Base-by-base conservation (phyloP, 306 rosid genomes). In the Comarum palustre region DNA sequence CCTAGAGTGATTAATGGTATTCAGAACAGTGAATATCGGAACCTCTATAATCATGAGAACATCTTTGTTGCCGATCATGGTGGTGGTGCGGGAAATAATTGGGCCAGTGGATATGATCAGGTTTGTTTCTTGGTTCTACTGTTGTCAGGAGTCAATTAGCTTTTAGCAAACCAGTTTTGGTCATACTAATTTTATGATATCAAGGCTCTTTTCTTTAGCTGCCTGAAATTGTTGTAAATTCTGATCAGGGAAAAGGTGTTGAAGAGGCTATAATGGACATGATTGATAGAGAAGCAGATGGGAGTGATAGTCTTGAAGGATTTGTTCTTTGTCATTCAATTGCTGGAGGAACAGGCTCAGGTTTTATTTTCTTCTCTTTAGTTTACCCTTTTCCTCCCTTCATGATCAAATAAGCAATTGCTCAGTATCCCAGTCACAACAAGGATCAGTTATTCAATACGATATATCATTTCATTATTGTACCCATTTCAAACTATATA, bases 221-320 rank as follows among this genome's bases (percentile, higher is more conserved):
- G 14, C 32, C 39, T 66, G 74, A 73, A 57, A 39, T 73, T 27
- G 17, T 60, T 69, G 19, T 80, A 54, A 66, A 70, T 83, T 82
- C 34, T 82, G 72, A 50, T 74, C 89, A 91, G 99, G 99, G 99
- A 71, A 87, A 94, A 82, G 88, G 85, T 77, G 99, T 94, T 68
- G 99, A 94, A 85, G 99, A 94, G 87, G 97, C 92, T 74, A 94
- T 94, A 84, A 94, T 94, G 97, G 99, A 94, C 80, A 94, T 94
- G 99, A 94, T 94, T 77, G 99, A 94, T 69, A 86, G 99, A 88
- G 99, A 94, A 85, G 99, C 97, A 34, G 99, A 94, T 88, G 99
- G 99, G 31, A 91, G 99, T 87, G 99, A 94, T 75, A 94, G 99
- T 84, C 99, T 94, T 64, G 99, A 94, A 85, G 99, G 99, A 75